Percentiles rank a stretch among this genome's conserved stretches.
These are phyloP conservation scores for Raphanus raphanistrum DNA, from an alignment of 345 rosid genomes.

Conservation along the genomic window DNA sequence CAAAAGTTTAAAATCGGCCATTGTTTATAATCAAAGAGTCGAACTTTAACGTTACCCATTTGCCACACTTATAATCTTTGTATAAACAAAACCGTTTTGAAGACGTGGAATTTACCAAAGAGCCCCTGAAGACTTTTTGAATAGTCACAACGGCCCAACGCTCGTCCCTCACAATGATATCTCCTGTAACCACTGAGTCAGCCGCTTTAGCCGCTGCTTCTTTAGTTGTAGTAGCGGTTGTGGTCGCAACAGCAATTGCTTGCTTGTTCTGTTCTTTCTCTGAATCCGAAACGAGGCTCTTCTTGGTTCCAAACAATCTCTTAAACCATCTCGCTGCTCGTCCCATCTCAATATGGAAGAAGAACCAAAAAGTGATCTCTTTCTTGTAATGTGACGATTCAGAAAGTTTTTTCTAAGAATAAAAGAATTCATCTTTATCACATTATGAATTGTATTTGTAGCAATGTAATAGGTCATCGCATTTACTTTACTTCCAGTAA, in stretches of 20 bases:
- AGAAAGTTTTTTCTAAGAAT: slow-evolving; percentile 17
- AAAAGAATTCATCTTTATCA: slow-evolving; percentile 5
- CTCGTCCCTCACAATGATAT: slow-evolving; percentile 41
- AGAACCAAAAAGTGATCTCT: slow-evolving; percentile 5
- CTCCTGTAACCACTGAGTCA: slow-evolving; percentile 46
- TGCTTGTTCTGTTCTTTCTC: slow-evolving; percentile 60
- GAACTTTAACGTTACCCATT: background rate
- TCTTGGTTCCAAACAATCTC: background rate
- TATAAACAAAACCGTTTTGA: background rate
- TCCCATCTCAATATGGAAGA: slow-evolving; percentile 49
- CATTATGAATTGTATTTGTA: slow-evolving; percentile 17
- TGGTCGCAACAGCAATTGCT: slow-evolving; percentile 58
- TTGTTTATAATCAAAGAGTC: background rate
- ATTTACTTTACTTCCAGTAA: slow-evolving; percentile 22
- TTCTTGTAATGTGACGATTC: slow-evolving; percentile 24
- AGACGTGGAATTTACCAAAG: slow-evolving; percentile 46
- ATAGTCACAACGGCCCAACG: slow-evolving; percentile 55
- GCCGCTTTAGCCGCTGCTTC: slow-evolving; percentile 64
- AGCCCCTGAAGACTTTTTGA: slow-evolving; percentile 65
- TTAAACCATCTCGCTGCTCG: slow-evolving; percentile 37
- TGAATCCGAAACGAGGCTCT: slow-evolving; percentile 27
- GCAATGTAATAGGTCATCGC: slow-evolving; percentile 21
- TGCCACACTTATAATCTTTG: background rate
- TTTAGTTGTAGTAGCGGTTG: slow-evolving; percentile 52
- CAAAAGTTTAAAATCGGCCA: background rate